These are phyloP conservation scores for Hortaea sp. DNA, from an alignment of 2,329 filamentous ascomycete genomes.

Conservation along the genomic window DNA sequence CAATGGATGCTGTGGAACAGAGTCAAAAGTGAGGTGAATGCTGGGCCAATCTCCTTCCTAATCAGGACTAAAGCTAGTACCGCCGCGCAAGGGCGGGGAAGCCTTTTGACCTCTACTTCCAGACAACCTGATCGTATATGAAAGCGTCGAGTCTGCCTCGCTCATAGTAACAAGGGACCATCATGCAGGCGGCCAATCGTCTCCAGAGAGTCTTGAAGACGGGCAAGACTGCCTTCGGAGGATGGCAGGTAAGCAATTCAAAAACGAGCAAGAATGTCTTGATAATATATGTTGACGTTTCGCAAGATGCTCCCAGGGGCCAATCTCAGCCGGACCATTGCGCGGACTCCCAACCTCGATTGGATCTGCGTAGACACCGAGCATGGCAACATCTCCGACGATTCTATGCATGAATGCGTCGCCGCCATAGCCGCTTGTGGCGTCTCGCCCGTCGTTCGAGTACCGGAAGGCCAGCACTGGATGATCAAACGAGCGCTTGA, in stretches of 20 bases:
- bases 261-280: slow-evolving; percentile 2
- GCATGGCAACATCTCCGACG: slow-evolving; percentile 46
- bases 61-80: neutral
- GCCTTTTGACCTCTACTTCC: neutral
- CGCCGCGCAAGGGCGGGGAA: neutral
- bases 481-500: slow-evolving; percentile 54
- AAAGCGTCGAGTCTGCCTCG: no score
- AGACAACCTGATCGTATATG: neutral
- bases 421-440: slow-evolving; percentile 37
- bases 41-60: neutral
- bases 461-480: slow-evolving; percentile 49
- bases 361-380: slow-evolving; percentile 26
- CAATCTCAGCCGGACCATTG: slow-evolving; percentile 45
- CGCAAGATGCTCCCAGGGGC: slow-evolving; percentile 41
- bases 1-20: slow-evolving; percentile 51
- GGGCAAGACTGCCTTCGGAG: slow-evolving; percentile 43
- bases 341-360: slow-evolving; percentile 43
- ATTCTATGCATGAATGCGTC: slow-evolving; percentile 46
- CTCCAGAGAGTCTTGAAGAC: slow-evolving; percentile 42
- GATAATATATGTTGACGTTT: neutral
- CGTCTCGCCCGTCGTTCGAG: slow-evolving; percentile 34
- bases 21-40: slow-evolving; percentile 9
- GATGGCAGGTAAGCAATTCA: slow-evolving; percentile 42
- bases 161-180: neutral
- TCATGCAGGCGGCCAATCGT: slow-evolving; percentile 45